These are phyloP conservation scores for Mycena floridula DNA, from an alignment of 768 basidiomycete species.

Conservation along the genomic window DNA sequence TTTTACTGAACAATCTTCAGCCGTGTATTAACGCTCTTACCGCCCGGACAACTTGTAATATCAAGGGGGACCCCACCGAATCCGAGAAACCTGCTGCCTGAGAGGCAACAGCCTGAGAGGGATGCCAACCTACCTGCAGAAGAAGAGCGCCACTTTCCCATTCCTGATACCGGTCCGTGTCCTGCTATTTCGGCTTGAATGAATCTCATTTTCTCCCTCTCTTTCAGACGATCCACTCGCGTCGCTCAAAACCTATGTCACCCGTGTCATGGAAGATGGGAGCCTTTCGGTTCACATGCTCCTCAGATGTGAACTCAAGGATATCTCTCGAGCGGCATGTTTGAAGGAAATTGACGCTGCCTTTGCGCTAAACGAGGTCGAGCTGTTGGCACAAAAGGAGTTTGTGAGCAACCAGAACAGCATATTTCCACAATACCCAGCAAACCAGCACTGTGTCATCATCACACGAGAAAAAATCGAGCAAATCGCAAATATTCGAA, in stretches of 20 bases:
- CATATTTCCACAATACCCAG: too few relatives aligned
- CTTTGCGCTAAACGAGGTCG: slow-evolving; percentile 85
- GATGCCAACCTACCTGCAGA: too few relatives aligned
- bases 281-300: slow-evolving; percentile 65
- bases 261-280: slow-evolving; percentile 54
- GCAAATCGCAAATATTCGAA: slow-evolving; percentile 55
- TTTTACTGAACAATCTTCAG: slow-evolving; percentile 17
- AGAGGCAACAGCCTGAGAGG: background rate
- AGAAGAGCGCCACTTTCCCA: slow-evolving; percentile 44
- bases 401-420: slow-evolving; percentile 20
- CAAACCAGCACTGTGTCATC: slow-evolving; percentile 43
- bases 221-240: slow-evolving; percentile 45
- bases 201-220: too few relatives aligned
- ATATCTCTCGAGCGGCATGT: slow-evolving; percentile 76
- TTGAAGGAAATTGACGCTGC: slow-evolving; percentile 81
- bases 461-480: slow-evolving; percentile 66
- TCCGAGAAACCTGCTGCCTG: slow-evolving; percentile 3
- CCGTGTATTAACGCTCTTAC: slow-evolving; percentile 56
- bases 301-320: slow-evolving; percentile 64
- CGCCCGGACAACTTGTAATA: slow-evolving; percentile 22
- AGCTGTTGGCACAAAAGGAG: slow-evolving; percentile 51
- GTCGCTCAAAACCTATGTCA: slow-evolving; percentile 52
- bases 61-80: slow-evolving; percentile 2
- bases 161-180: too few relatives aligned
- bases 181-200: too few relatives aligned